A percentile compares a stretch with the other conserved stretches of the same genome.
Conservation (phyloP, 805 yeast species). For the Candida nanaspora region DNA sequence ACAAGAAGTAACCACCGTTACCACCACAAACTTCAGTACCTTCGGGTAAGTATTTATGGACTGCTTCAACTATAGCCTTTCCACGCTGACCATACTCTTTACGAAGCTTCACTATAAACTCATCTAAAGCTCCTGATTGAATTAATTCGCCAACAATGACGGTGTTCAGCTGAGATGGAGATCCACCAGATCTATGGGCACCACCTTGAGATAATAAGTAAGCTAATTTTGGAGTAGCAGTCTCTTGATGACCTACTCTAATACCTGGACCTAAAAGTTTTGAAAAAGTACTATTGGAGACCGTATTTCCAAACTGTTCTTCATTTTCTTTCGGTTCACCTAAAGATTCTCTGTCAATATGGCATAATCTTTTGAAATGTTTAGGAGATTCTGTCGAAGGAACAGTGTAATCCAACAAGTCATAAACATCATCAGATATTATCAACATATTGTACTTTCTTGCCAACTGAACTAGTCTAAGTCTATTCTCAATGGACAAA, state of each 20-base stretch:
- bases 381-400: conserved; percentile 5
- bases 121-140: conserved; percentile 40
- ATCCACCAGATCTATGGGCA: conserved; percentile 76
- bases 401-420: conserved; percentile 48
- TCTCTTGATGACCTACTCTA: conserved; percentile 80
- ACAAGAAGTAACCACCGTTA: conserved; percentile 78
- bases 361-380: conserved; percentile 36
- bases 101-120: conserved; percentile 37
- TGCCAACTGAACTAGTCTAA: conserved; percentile 54
- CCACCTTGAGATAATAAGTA: conserved; percentile 62
- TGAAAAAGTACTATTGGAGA: conserved; percentile 74
- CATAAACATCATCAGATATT: conserved; percentile 79
- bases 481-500: conserved; percentile 42
- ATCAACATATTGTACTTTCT: conserved; percentile 67
- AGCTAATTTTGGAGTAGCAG: conserved; percentile 48
- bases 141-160: conserved; percentile 60
- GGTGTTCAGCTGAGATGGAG: conserved; percentile 70
- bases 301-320: conserved; percentile 50
- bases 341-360: conserved; percentile 51
- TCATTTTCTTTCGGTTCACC: conserved; percentile 15
- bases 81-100: conserved; percentile 42
- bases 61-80: conserved; percentile 26
- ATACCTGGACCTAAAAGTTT: conserved; percentile 79
- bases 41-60: conserved; percentile 42
- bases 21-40: conserved; percentile 56